Conservation (phyloP, 805 yeast genomes). For the Cyberlindnera japonica region DNA sequence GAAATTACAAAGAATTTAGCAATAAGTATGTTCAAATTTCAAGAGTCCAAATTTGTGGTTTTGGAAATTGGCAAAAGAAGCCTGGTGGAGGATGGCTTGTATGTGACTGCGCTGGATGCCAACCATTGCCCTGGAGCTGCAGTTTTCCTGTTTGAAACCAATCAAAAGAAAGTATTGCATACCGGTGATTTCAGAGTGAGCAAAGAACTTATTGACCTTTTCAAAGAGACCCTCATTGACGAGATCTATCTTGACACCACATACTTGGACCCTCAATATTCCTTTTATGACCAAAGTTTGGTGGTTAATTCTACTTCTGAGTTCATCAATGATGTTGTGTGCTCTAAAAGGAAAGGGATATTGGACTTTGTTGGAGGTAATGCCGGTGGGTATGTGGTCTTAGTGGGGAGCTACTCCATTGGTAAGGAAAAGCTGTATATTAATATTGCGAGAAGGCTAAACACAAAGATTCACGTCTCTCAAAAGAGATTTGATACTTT, state of each 20-base stretch:
- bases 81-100: slow-evolving; percentile 34
- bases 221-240: slow-evolving; percentile 38
- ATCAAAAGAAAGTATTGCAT: slow-evolving; percentile 49
- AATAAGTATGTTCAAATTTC: slow-evolving; percentile 54
- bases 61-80: slow-evolving; percentile 35
- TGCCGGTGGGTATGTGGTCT: slow-evolving; percentile 42
- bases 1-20: slow-evolving; percentile 44
- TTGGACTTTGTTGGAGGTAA: slow-evolving; percentile 33
- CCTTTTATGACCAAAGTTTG: slow-evolving; percentile 71
- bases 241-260: slow-evolving; percentile 86
- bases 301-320: slow-evolving; percentile 61
- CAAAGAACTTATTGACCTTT: slow-evolving; percentile 32
- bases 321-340: slow-evolving; percentile 31
- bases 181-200: slow-evolving; percentile 92
- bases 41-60: slow-evolving; percentile 36
- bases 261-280: slow-evolving; percentile 68
- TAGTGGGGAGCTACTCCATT: slow-evolving; percentile 86
- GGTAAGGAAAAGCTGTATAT: slow-evolving; percentile 90
- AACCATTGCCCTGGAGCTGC: slow-evolving; percentile 98
- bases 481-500: slow-evolving; percentile 31
- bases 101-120: slow-evolving; percentile 71
- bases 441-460: slow-evolving; percentile 48
- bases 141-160: slow-evolving; percentile 61
- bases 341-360: slow-evolving; percentile 27
- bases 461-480: slow-evolving; percentile 49